These are phyloP conservation scores for Cladosporium velox DNA, from an alignment of 2,329 filamentous ascomycete species.

Conservation along the genomic window DNA sequence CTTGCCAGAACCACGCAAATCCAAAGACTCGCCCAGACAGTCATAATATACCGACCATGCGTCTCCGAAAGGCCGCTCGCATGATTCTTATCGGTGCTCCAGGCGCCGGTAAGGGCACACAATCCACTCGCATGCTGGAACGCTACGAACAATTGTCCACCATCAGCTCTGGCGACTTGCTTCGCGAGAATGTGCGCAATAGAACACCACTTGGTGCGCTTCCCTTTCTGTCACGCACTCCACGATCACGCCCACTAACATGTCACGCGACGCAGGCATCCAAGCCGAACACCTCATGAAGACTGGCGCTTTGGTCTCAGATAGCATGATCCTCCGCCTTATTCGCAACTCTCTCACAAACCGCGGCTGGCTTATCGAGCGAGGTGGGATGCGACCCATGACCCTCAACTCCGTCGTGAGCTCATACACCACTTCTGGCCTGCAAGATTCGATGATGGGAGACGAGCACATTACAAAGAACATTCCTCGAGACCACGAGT, in stretches of 20 bases:
- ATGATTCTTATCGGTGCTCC: conserved; percentile 94
- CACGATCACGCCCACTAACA: background rate
- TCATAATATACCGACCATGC: conserved; percentile 33
- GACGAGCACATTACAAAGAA: conserved; percentile 47
- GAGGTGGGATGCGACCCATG: conserved; percentile 46
- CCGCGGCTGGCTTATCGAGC: conserved; percentile 72
- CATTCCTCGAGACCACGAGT: conserved; percentile 30
- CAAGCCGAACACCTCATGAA: conserved; percentile 89
- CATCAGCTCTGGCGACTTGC: conserved; percentile 89
- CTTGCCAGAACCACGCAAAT: background rate
- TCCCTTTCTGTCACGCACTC: background rate
- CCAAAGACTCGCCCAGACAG: background rate
- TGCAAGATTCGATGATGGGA: conserved; percentile 15
- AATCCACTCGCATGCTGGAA: conserved; percentile 82
- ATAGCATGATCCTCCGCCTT: conserved; percentile 86
- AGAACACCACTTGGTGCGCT: conserved; percentile 76
- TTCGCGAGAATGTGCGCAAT: conserved; percentile 89
- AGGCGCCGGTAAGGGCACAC: conserved; percentile 93
- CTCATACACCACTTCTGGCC: conserved; percentile 10
- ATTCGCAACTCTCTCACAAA: conserved; percentile 86
- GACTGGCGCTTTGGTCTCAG: conserved; percentile 83
- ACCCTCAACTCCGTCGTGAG: conserved; percentile 46
- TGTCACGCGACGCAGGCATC: conserved; percentile 62
- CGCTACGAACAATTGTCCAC: conserved; percentile 86
- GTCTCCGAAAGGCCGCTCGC: conserved; percentile 72